These are phyloP conservation scores for Carex myosuroides DNA, from an alignment of 176 grass and related monocot species.

Conservation along the genomic window DNA sequence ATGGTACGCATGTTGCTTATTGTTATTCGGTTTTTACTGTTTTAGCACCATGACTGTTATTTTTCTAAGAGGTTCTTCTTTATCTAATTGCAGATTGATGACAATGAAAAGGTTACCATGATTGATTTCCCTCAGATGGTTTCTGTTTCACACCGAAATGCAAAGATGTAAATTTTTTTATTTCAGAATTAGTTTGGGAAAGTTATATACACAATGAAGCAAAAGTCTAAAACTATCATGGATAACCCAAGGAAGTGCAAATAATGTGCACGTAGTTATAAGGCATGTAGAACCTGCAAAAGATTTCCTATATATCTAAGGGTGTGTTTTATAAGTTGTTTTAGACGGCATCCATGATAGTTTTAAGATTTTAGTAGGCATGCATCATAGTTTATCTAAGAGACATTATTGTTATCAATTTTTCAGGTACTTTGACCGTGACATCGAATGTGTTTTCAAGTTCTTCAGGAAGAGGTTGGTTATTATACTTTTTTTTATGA, in stretches of 20 bases:
- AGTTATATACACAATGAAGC: slow-evolving; percentile 1
- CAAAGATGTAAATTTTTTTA: slow-evolving; percentile 55
- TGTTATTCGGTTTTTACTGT: background rate
- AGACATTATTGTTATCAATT: slow-evolving; percentile 7
- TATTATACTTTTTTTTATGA: background rate
- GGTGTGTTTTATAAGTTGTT: background rate
- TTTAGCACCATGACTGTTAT: background rate
- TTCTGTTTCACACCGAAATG: slow-evolving; percentile 89
- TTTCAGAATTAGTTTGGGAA: background rate
- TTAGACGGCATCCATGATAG: background rate
- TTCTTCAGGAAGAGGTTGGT: slow-evolving; percentile 90
- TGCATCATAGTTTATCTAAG: background rate
- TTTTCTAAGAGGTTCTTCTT: slow-evolving; percentile 17
- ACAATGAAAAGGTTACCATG: slow-evolving; percentile 74
- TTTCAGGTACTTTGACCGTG: slow-evolving; percentile 92
- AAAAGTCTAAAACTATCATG: background rate
- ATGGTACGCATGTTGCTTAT: slow-evolving; percentile 47
- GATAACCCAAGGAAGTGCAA: background rate
- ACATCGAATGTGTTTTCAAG: slow-evolving; percentile 87
- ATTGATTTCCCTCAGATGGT: slow-evolving; percentile 99
- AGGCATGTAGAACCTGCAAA: background rate
- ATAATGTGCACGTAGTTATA: background rate
- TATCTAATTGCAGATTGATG: slow-evolving; percentile 55
- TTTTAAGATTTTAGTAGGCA: background rate
- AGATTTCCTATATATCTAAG: background rate